Evolutionary conservation across 1,139 yeast species (phyloP).

Genomic region (Yamadazyma trypodendri): DNA sequence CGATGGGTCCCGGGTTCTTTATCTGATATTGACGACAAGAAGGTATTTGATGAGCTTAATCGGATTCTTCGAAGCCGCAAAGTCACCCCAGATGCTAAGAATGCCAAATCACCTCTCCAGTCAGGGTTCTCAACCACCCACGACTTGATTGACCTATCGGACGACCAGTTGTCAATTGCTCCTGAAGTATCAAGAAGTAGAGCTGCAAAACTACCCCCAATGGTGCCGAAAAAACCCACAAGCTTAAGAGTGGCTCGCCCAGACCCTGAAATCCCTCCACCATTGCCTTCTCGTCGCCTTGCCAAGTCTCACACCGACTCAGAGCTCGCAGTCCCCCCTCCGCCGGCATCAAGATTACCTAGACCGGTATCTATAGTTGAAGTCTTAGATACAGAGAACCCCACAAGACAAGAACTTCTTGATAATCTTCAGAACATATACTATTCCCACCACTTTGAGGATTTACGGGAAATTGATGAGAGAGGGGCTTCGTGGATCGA

Average conservation of each 20-base stretch:
- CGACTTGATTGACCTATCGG: conserved; percentile 38
- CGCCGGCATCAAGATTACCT: conserved; percentile 19
- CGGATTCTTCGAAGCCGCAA: conserved; percentile 13
- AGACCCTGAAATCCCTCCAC: neutral
- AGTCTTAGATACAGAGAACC: conserved; percentile 9
- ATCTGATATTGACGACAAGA: conserved; percentile 50
- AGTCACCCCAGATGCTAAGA: neutral
- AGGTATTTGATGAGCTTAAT: conserved; percentile 35
- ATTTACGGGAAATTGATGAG: conserved; percentile 42
- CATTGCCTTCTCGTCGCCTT: conserved; percentile 3
- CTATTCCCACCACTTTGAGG: conserved; percentile 30
- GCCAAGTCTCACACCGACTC: conserved; percentile 12
- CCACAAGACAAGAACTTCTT: conserved; percentile 14
- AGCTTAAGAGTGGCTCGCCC: conserved; percentile 20
- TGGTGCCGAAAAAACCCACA: conserved; percentile 40
- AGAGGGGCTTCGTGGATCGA: conserved; percentile 51
- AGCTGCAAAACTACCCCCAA: conserved; percentile 32
- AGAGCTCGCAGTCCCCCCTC: conserved; percentile 14
- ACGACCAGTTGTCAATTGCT: conserved; percentile 12
- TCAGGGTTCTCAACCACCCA: conserved; percentile 7
- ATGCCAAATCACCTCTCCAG: no score
- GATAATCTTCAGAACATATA: conserved; percentile 24
- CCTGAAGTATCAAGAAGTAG: conserved; percentile 11
- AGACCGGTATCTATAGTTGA: conserved; percentile 8
- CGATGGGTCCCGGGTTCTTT: conserved; percentile 73